Conservation (phyloP, 805 yeast genomes). For the Zygosaccharomyces gambellarensis region DNA sequence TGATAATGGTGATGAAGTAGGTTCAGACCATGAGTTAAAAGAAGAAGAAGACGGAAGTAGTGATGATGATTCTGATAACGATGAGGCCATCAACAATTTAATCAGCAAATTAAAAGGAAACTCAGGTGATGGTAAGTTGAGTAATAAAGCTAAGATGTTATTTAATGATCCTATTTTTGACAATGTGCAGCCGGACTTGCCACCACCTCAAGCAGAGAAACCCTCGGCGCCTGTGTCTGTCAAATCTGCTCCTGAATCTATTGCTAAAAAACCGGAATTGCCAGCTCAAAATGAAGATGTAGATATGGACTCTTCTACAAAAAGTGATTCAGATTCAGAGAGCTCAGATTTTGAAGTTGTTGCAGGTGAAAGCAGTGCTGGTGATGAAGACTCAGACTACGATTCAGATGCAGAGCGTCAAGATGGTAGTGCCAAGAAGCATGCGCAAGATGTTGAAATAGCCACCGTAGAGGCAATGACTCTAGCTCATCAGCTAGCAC, state of each 20-base stretch:
- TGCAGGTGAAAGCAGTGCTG: slow-evolving; percentile 36
- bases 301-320: slow-evolving; percentile 15
- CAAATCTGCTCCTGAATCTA: slow-evolving; percentile 15
- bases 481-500: slow-evolving; percentile 88
- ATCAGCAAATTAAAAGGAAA: slow-evolving; percentile 54
- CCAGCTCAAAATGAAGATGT: slow-evolving; percentile 15
- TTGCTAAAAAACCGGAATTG: slow-evolving; percentile 10
- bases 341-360: slow-evolving; percentile 45
- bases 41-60: slow-evolving; percentile 41
- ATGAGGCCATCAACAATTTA: slow-evolving; percentile 58
- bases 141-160: slow-evolving; percentile 41
- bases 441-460: slow-evolving; percentile 65
- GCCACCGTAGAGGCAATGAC: slow-evolving; percentile 98
- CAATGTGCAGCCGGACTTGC: slow-evolving; percentile 40
- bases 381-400: slow-evolving; percentile 40
- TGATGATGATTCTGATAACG: slow-evolving; percentile 53
- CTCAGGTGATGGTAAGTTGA: slow-evolving; percentile 35
- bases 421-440: slow-evolving; percentile 41
- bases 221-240: background rate
- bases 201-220: slow-evolving; percentile 15
- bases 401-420: slow-evolving; percentile 52
- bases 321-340: slow-evolving; percentile 21
- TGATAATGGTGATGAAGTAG: slow-evolving; percentile 37
- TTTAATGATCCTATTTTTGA: slow-evolving; percentile 53
- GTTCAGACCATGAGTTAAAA: slow-evolving; percentile 38